Evolutionary conservation across 345 rosid species (phyloP).

Genomic region (Rhodamnia argentea): DNA sequence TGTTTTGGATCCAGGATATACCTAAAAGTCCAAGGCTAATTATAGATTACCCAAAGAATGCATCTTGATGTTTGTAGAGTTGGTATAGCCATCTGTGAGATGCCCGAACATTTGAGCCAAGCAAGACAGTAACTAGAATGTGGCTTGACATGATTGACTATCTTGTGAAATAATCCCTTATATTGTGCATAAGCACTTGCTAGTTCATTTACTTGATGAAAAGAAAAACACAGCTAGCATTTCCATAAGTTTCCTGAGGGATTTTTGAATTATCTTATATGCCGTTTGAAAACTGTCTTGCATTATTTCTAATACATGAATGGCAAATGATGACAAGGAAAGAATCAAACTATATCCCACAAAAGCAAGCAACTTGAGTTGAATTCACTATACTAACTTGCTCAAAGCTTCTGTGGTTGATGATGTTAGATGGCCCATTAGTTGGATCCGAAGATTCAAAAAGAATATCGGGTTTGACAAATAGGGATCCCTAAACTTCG

Average conservation of each 20-base stretch:
- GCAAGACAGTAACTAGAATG: neutral
- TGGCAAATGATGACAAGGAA: neutral
- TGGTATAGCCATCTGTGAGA: neutral
- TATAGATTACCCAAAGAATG: neutral
- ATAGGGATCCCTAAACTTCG: rapidly evolving
- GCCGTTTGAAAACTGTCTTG: neutral
- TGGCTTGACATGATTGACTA: neutral
- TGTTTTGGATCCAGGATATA: neutral
- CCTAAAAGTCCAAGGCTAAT: neutral
- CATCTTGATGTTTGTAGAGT: neutral
- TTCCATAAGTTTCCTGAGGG: neutral
- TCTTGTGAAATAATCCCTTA: neutral
- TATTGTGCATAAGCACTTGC: neutral
- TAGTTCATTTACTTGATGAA: neutral
- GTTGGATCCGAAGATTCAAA: neutral
- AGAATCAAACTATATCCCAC: neutral
- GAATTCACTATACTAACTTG: neutral
- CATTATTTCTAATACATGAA: neutral
- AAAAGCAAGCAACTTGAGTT: neutral
- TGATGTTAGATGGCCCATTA: neutral
- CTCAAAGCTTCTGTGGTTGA: neutral
- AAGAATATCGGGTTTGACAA: neutral
- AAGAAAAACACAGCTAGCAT: neutral
- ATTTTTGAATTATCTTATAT: neutral
- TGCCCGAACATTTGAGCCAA: neutral